Evolutionary conservation across 306 rosid genomes (phyloP), one percentile per base, ranked within the genome.

Genomic region (Glycine tomentella): DNA sequence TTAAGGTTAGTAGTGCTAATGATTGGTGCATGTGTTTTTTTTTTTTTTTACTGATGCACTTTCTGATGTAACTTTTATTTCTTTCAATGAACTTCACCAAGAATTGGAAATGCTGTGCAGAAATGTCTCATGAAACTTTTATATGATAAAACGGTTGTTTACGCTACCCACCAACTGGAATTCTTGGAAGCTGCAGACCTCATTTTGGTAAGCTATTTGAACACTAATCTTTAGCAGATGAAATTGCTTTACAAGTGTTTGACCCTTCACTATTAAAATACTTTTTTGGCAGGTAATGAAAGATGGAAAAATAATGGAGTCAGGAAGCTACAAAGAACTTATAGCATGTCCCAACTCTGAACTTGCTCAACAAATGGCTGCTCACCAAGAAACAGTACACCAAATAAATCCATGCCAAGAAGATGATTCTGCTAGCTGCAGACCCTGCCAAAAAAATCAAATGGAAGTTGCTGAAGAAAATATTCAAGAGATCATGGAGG

Each of bases 81-180:
- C 5, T 57, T 36, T 64, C 20, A 50, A 55, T 59, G 73, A 67
- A 51, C 62, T 76, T 80, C 20, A 72, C 59, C 8, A 42, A 53
- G 11, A 71, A 14, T 48, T 76, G 72, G n/a, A 52, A 76, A 58
- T 86, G n/a, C 8, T 79, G 57, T 89, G 90, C 94, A 95, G 99
- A 85, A 92, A 84, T 95, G 97, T 87, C 92, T 93, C 38, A 62
- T 88, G 89, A 84, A 91, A 84, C 94, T 89, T 66, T 77, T 95
- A 82, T 86, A 91, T 5, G 84, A 82, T 69, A 95, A 95, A 83
- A 93, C 99, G 9, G 99, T 95, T 57, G 83, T 95, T 69, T 95
- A 93, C 79, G 90, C 97, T 55, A 95, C 99, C 9, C 95, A 95
- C 81, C 99, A 95, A 62, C 81, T 95, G 79, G 97, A 95, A 81